Evolutionary conservation across 225 moss, liverwort and hornwort genomes (phyloP).

Genomic region (Marchantia paleacea): DNA sequence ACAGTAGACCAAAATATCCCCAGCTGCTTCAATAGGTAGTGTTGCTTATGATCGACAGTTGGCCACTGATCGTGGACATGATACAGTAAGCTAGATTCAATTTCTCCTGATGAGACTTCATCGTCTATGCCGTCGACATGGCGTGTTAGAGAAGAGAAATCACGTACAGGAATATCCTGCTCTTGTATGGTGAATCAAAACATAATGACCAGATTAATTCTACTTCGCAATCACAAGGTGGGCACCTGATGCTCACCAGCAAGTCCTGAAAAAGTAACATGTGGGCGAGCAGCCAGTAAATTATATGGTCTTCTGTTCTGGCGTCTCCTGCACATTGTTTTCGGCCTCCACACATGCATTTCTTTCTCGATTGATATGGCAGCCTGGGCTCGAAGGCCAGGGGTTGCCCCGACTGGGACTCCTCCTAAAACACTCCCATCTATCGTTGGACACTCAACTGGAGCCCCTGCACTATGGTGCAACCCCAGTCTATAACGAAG

Average conservation of each 20-base stretch:
- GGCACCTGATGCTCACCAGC: constrained; percentile 43
- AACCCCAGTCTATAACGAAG: constrained; percentile 72
- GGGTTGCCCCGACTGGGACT: constrained; percentile 56
- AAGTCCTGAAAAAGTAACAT: constrained; percentile 69
- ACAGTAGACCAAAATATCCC: not conserved
- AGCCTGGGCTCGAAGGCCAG: constrained; percentile 65
- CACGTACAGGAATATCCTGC: not conserved
- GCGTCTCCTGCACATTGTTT: constrained; percentile 16
- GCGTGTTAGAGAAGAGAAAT: not conserved
- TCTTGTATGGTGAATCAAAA: not conserved
- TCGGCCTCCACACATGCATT: constrained; percentile 59
- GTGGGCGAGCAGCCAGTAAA: constrained; percentile 57
- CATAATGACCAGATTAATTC: not conserved
- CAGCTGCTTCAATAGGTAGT: not conserved
- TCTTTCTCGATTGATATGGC: constrained; percentile 69
- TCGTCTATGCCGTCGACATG: not conserved
- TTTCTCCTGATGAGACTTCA: not conserved
- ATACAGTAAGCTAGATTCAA: not conserved
- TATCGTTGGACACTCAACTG: constrained; percentile 55
- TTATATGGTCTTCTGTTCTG: constrained; percentile 48
- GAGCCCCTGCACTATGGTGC: constrained; percentile 67
- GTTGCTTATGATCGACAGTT: not conserved
- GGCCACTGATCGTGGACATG: not conserved
- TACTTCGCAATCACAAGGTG: not conserved
- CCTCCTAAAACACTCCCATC: constrained; percentile 35